Conservation (phyloP, 1,284 basidiomycete genomes). For the Microbotryum silenes-acaulis region DNA sequence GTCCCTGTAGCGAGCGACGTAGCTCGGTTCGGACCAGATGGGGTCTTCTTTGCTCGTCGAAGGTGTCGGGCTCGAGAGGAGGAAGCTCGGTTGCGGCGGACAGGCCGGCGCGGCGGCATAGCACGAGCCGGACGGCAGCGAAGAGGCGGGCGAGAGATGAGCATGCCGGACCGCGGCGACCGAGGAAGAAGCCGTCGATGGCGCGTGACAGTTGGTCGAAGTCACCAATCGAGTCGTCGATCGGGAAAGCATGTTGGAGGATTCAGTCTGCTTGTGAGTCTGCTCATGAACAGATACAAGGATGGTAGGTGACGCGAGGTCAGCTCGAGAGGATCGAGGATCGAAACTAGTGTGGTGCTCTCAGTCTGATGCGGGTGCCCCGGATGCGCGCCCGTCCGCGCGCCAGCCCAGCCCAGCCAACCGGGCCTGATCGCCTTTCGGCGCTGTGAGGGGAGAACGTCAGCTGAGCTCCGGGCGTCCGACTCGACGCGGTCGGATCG, state of each 20-base stretch:
- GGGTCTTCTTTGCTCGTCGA: slow-evolving; percentile 5
- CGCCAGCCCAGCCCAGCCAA: no score
- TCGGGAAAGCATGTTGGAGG: no score
- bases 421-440: no score
- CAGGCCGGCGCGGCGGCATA: not conserved
- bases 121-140: not conserved
- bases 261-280: no score
- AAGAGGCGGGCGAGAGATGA: not conserved
- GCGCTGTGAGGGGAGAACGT: no score
- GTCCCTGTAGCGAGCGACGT: slow-evolving; percentile 29
- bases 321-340: not conserved
- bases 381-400: no score
- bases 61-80: not conserved
- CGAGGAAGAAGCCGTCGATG: not conserved
- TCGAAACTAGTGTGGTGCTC: no score
- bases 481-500: no score
- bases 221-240: no score
- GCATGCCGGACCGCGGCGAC: not conserved
- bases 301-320: not conserved
- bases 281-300: not conserved
- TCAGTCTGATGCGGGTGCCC: no score
- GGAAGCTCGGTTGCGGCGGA: not conserved
- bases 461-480: no score
- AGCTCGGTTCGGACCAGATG: slow-evolving; percentile 28
- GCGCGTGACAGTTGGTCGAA: not conserved